Conservation (phyloP, 345 rosid species). For the Brassica nigra region DNA sequence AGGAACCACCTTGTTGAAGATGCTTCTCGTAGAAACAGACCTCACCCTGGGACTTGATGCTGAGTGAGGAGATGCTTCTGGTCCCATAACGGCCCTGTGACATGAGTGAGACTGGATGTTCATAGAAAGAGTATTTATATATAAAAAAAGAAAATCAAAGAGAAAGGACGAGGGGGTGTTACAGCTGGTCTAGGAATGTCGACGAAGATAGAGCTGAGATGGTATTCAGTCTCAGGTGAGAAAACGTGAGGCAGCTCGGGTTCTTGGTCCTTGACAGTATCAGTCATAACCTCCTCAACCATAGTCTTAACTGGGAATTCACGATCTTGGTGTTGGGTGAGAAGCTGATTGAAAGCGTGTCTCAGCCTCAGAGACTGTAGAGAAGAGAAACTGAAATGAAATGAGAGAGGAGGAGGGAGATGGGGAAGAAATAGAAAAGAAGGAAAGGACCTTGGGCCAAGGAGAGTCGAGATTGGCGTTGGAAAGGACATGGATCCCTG, state of each 20-base stretch:
- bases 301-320: slow-evolving; percentile 59
- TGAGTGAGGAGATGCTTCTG: slow-evolving; percentile 64
- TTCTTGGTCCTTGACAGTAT: slow-evolving; percentile 53
- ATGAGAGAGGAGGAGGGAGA: neutral
- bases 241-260: slow-evolving; percentile 47
- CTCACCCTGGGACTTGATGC: slow-evolving; percentile 51
- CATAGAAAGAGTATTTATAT: neutral
- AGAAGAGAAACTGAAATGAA: neutral
- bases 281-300: slow-evolving; percentile 59
- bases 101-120: neutral
- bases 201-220: slow-evolving; percentile 63
- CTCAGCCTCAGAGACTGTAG: slow-evolving; percentile 60
- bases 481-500: slow-evolving; percentile 76
- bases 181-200: slow-evolving; percentile 46
- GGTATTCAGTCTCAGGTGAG: slow-evolving; percentile 49
- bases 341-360: slow-evolving; percentile 44
- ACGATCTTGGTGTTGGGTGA: slow-evolving; percentile 37
- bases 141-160: neutral
- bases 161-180: slow-evolving; percentile 5
- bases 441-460: slow-evolving; percentile 69
- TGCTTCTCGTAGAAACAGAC: slow-evolving; percentile 57
- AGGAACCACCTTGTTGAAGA: slow-evolving; percentile 48
- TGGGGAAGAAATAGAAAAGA: neutral
- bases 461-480: slow-evolving; percentile 80
- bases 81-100: slow-evolving; percentile 70